phyloP scores from a whole-genome alignment of 495 filamentous ascomycete genomes.

The Annulohypoxylon stygium region DNA sequence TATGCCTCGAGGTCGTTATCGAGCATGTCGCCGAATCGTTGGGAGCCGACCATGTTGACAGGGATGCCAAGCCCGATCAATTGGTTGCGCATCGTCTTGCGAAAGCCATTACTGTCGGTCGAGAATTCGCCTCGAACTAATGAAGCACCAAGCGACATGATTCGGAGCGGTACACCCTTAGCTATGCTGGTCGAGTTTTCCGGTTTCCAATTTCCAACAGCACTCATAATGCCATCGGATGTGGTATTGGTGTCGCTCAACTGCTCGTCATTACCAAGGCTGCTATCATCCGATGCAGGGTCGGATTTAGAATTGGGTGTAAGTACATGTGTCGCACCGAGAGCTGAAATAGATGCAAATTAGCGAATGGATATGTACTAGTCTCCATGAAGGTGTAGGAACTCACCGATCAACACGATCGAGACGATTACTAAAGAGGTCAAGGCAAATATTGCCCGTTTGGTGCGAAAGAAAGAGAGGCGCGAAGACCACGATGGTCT shows the following conservation, averaged over 20 bases:
- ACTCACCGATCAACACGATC: slow-evolving; percentile 43
- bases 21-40: slow-evolving; percentile 54
- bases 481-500: slow-evolving; percentile 33
- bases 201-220: slow-evolving; percentile 44
- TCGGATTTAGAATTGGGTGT: slow-evolving; percentile 19
- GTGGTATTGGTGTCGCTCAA: slow-evolving; percentile 23
- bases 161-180: slow-evolving; percentile 55
- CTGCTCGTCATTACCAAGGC: neutral
- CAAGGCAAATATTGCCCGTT: slow-evolving; percentile 39
- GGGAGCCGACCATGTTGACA: slow-evolving; percentile 56
- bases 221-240: slow-evolving; percentile 28
- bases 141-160: slow-evolving; percentile 69
- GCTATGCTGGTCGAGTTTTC: slow-evolving; percentile 48
- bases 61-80: slow-evolving; percentile 47
- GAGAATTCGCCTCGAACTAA: slow-evolving; percentile 67
- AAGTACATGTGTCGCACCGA: slow-evolving; percentile 44
- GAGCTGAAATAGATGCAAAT: slow-evolving; percentile 30
- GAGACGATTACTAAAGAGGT: slow-evolving; percentile 37
- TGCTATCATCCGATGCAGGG: neutral
- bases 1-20: slow-evolving; percentile 58
- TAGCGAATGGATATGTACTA: neutral
- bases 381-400: neutral
- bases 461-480: slow-evolving; percentile 44
- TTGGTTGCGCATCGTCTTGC: slow-evolving; percentile 57
- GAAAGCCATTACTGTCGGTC: slow-evolving; percentile 67